phyloP scores from a whole-genome alignment of 2,329 filamentous ascomycete species.

The Phaeoacremonium minimum region DNA sequence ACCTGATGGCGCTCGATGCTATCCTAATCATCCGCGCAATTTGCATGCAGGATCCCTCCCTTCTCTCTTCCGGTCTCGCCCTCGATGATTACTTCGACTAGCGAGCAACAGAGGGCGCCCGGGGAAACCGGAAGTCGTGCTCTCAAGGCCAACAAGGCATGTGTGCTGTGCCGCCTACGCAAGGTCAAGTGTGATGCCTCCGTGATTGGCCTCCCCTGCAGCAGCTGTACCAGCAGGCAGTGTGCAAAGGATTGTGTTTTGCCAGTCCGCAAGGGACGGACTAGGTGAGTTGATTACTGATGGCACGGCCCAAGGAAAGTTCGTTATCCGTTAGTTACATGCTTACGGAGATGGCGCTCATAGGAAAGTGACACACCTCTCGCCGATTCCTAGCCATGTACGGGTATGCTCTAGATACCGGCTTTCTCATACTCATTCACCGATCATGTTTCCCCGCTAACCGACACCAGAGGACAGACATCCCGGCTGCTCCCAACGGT shows the following conservation, averaged over 20 bases:
- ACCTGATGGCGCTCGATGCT: slow-evolving; percentile 5
- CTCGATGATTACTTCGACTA: slow-evolving; percentile 11
- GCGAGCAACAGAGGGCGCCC: slow-evolving; percentile 13
- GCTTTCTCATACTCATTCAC: slow-evolving; percentile 9
- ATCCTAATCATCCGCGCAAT: slow-evolving; percentile 5
- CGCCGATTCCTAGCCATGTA: slow-evolving; percentile 8
- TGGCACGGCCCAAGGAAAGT: background rate
- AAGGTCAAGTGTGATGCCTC: slow-evolving; percentile 18
- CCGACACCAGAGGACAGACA: slow-evolving; percentile 11
- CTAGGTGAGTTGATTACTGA: slow-evolving; percentile 13
- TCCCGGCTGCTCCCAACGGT: slow-evolving; percentile 10
- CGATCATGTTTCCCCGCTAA: background rate
- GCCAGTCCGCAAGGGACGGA: slow-evolving; percentile 14
- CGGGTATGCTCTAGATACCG: background rate
- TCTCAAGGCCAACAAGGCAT: slow-evolving; percentile 15
- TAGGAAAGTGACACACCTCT: slow-evolving; percentile 14
- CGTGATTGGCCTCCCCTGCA: slow-evolving; percentile 15
- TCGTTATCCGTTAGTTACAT: slow-evolving; percentile 5
- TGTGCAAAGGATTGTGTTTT: slow-evolving; percentile 14
- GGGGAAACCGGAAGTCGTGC: slow-evolving; percentile 8
- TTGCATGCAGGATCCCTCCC: slow-evolving; percentile 9
- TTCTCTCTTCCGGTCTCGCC: background rate
- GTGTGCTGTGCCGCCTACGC: slow-evolving; percentile 14
- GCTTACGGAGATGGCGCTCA: slow-evolving; percentile 12
- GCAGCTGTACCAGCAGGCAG: slow-evolving; percentile 15